A percentile compares a stretch with the other conserved stretches of the same genome.
Conservation (phyloP, 2,329 filamentous ascomycete genomes). For the Escovopsis sp. region DNA sequence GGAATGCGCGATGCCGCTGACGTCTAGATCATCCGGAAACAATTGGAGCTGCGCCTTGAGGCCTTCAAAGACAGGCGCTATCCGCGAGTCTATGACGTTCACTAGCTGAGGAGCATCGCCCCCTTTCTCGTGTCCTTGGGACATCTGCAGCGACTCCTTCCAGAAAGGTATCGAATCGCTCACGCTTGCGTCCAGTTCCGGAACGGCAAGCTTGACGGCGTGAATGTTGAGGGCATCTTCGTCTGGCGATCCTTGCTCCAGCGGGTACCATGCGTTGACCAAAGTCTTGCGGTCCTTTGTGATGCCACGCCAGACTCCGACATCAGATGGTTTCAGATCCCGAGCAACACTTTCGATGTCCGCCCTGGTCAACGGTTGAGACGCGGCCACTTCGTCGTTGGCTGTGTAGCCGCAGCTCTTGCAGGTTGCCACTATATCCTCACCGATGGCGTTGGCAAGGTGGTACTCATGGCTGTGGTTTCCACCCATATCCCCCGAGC, state of each 20-base stretch:
- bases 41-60: conserved; percentile 13
- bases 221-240: conserved; percentile 29
- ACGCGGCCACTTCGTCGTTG: conserved; percentile 70
- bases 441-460: conserved; percentile 62
- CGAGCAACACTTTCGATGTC: background rate
- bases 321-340: conserved; percentile 4
- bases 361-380: conserved; percentile 9
- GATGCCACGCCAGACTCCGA: conserved; percentile 45
- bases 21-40: conserved; percentile 8
- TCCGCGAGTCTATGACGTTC: conserved; percentile 21
- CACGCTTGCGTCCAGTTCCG: conserved; percentile 58
- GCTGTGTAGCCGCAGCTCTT: conserved; percentile 57
- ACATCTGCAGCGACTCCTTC: conserved; percentile 21
- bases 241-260: conserved; percentile 12
- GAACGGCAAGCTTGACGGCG: conserved; percentile 50
- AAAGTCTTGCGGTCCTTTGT: conserved; percentile 52
- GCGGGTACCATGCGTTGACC: conserved; percentile 55
- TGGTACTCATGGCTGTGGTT: conserved; percentile 92
- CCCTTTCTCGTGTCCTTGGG: conserved; percentile 1
- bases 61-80: conserved; percentile 13
- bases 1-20: conserved; percentile 6
- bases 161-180: conserved; percentile 43
- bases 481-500: conserved; percentile 93
- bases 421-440: conserved; percentile 74
- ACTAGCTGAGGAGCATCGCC: conserved; percentile 10